Base-by-base conservation (phyloP, 495 filamentous ascomycete genomes). In the Talaromyces proteolyticus region DNA sequence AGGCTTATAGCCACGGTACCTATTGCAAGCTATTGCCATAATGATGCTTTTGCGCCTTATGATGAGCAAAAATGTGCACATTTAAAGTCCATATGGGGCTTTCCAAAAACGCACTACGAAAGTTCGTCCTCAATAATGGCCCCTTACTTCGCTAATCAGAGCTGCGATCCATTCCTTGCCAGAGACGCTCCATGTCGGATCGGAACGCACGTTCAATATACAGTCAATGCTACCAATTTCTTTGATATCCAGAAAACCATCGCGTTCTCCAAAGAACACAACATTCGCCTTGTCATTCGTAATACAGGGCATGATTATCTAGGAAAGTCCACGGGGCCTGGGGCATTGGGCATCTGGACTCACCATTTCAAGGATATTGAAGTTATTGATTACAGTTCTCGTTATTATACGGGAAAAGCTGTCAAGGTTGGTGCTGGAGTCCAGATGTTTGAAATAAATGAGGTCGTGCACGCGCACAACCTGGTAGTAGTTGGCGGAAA, bases 301-400 rank as follows among this genome's bases (percentile, higher is more conserved):
- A 86, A 85, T 56, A 86, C 82, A 0, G 84, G 83, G 7, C 64
- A 71, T 49, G 67, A 77, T 44, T 83, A 80, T 53, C 58, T 63
- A 20, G 81, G 77, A 21, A 79, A 77, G 60, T 76, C 77, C 3
- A 79, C 73, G 1, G 81, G 81, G 4, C 65, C 66, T 3, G 80
- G 80, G 1, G 67, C 74, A 11, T 59, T 86, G 1, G 62, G 56
- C 12, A 50, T 71, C 37, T 86, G 81, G 80, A 83, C 74, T 0
- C 78, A 82, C 49, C 63, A 78, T 42, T 56, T 84, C 4, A 40
- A 40, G 38, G 38, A 40, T 40, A 67, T 76, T 23, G 26, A 63
- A 0, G 60, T 74, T 46, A 42, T 66, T 29, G 49, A 63, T 11
- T 76, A 73, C 55, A 24, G 52, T 3, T 61, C 62, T 38, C 11